Evolutionary conservation across 352 stramenopile species (phyloP), one percentile per base, ranked within the genome.

Genomic region (Phytophthora hybrid): DNA sequence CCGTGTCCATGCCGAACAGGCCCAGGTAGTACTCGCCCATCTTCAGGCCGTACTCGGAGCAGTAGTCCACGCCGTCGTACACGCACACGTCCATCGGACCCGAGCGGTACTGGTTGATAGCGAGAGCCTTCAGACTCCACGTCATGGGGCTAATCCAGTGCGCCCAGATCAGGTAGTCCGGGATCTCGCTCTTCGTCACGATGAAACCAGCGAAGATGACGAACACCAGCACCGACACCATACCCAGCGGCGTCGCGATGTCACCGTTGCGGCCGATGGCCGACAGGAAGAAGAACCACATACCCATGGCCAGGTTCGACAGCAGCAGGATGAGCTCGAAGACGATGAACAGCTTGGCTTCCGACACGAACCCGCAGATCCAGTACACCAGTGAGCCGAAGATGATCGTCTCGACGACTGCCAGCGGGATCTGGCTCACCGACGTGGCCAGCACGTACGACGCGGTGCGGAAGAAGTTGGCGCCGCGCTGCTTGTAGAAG

Each of bases 341-440:
- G 19, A 76, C 64, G 13, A 84, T 13, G 65, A 87, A 92, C 1
- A 59, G 47, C 19, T 41, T 61, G 2, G 61, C 83, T 54, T 23
- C 66, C 76, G 18, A 72, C 21, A 63, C 74, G 49, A 95, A 85
- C 13, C 91, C 91, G 59, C 91, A 82, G 66, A 95, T 84, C 79
- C 85, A 97, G 64, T 97, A 97, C 3, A 96, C 52, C 26, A 97
- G 67, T 13, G 79, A 88, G 32, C 88, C 89, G 80, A 94, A 97
- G 10, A 93, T 68, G 21, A 94, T 55, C 3, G 84, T 81, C 78
- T 96, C 88, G 21, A 88, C 63, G 2, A 84, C 2, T 66, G 71
- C 60, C 55, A 87, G 67, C 66, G 82, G 71, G 26, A 88, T 58
- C 37, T 84, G 70, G 9, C 76, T 74, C 9, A 73, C 29, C 11